A percentile compares a stretch with the other conserved stretches of the same genome.
Conservation (phyloP, 345 rosid genomes). For the Syzygium aqueum region DNA sequence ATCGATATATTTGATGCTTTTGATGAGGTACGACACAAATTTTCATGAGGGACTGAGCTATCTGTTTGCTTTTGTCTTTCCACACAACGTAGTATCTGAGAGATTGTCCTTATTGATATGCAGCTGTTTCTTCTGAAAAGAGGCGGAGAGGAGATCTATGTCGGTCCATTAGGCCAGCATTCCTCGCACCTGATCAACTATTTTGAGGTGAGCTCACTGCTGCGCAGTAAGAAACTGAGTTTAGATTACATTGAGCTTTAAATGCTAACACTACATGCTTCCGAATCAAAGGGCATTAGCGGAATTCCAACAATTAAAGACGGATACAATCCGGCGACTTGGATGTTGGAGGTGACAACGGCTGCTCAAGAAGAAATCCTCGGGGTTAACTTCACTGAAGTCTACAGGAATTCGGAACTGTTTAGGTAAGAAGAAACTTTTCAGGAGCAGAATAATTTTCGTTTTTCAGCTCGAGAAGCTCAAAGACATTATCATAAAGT, state of each 20-base stretch:
- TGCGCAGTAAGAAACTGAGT: not conserved
- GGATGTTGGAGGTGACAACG: constrained; percentile 66
- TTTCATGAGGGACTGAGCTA: not conserved
- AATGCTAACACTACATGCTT: not conserved
- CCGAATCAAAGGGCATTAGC: constrained; percentile 23
- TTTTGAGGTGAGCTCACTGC: constrained; percentile 38
- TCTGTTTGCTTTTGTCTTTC: not conserved
- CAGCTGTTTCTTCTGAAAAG: constrained; percentile 39
- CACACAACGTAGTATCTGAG: not conserved
- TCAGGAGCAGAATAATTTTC: not conserved
- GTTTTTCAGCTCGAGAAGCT: not conserved
- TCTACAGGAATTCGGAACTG: constrained; percentile 44
- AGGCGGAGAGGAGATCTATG: constrained; percentile 62
- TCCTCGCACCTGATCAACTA: constrained; percentile 43
- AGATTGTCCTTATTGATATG: not conserved
- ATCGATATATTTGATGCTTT: constrained; percentile 67
- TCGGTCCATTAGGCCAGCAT: constrained; percentile 53
- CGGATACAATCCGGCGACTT: constrained; percentile 68
- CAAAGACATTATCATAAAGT: not conserved
- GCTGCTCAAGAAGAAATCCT: constrained; percentile 36
- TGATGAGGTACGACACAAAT: constrained; percentile 36
- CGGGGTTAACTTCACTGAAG: constrained; percentile 25
- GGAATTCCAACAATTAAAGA: constrained; percentile 47
- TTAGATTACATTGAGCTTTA: not conserved
- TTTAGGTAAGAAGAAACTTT: constrained; percentile 19